Evolutionary conservation across 2,329 filamentous ascomycete genomes (phyloP), one percentile per base, ranked within the genome.

Genomic region (Colletotrichum kahawae): DNA sequence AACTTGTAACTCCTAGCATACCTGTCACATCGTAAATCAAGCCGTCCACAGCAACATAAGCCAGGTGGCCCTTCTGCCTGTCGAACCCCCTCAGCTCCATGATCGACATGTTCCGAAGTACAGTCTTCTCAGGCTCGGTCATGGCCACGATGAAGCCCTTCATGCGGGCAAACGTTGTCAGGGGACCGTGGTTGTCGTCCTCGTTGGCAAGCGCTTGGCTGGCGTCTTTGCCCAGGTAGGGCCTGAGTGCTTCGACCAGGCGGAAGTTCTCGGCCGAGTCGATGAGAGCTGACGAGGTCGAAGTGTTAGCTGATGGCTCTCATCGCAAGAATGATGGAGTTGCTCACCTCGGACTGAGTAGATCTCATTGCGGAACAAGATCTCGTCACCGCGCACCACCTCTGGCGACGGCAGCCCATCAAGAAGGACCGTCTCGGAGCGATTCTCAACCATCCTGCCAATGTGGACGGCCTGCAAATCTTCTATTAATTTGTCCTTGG

Each of bases 11-110:
- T 38, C 0, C 24, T 51, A 9, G 54, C 77, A 48, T 51, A 78
- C 77, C 70, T 5, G 76, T 77, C 5, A 77, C 34, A 51, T 78
- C 67, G 56, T 77, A 78, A 9, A 77, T 70, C 59, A 68, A 13
- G 7, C 13, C 67, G 5, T 69, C 51, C 3, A 71, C 59, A 4
- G 69, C 72, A 13, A 77, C 65, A 14, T 65, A 77, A 4, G 62
- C 65, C 43, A 51, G n/a, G n/a, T n/a, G 18, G 33, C 48, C 75
- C 1, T 70, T 24, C 10, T 38, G 65, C 14, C 72, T 69, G 27
- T 75, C 31, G 21, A 56, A 73, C 6, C 6, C n/a, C 5, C n/a
- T 31, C 12, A 75, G 33, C 24, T 75, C 72, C 1, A 12, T 1
- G 4, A 13, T 3, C 13, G 27, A 59, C 4, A 65, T 64, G 16